These are phyloP conservation scores for Paramecium sonneborni DNA, from an alignment of 73 alveolate genomes.

Conservation along the genomic window DNA sequence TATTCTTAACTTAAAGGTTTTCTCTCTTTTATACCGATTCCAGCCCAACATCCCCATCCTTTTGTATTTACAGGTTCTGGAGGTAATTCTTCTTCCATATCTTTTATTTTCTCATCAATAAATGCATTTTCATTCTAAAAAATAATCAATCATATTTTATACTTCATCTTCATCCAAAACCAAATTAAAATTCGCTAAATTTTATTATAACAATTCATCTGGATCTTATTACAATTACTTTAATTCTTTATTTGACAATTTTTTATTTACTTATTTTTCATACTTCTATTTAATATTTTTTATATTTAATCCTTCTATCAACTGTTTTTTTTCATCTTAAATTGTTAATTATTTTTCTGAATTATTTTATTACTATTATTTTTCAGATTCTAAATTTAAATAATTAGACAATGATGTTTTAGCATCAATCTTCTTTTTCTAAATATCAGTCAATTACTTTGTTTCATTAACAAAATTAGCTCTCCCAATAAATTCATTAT, in stretches of 20 bases:
- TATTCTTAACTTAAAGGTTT: slow-evolving; percentile 11
- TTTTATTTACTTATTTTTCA: slow-evolving; percentile 2
- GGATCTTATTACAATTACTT: background rate
- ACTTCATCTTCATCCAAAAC: slow-evolving; percentile 53
- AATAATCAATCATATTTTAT: background rate
- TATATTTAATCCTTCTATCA: slow-evolving; percentile 41
- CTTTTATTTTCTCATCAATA: slow-evolving; percentile 29
- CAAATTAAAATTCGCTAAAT: slow-evolving; percentile 27
- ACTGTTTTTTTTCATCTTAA: background rate
- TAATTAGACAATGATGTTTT: background rate
- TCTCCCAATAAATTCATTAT: background rate
- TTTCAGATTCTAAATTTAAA: background rate
- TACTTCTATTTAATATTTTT: slow-evolving; percentile 11
- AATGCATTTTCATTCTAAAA: slow-evolving; percentile 25
- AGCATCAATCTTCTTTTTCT: slow-evolving; percentile 21
- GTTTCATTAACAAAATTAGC: slow-evolving; percentile 1
- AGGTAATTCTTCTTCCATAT: slow-evolving; percentile 20
- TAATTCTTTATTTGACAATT: background rate
- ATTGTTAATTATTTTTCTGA: background rate
- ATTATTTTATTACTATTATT: background rate
- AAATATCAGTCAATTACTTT: background rate
- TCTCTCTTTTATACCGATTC: slow-evolving; percentile 43
- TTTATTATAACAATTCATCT: background rate
- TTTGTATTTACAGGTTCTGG: background rate
- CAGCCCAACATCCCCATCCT: slow-evolving; percentile 59